Percentiles rank a stretch among this genome's conserved stretches.
Evolutionary conservation across 768 basidiomycete species (phyloP).

Genomic region (Panus rudis): DNA sequence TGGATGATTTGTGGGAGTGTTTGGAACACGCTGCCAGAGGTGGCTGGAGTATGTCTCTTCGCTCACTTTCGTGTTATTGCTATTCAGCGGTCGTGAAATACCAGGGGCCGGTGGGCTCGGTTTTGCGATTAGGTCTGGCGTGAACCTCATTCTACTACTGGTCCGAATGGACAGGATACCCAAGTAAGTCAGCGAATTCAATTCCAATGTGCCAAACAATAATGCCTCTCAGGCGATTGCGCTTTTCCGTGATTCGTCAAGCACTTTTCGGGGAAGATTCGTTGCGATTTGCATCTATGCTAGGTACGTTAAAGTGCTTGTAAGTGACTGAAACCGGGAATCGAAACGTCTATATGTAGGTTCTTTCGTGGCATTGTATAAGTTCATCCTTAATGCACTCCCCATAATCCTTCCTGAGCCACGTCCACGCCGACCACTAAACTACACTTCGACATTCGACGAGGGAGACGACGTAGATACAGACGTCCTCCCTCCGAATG

Average conservation of each 20-base stretch:
- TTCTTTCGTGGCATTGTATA: constrained; percentile 73
- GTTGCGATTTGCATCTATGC: constrained; percentile 80
- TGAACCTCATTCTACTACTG: constrained; percentile 77
- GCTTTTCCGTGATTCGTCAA: constrained; percentile 62
- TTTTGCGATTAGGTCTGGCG: constrained; percentile 72
- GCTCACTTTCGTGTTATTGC: not conserved
- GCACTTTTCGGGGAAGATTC: constrained; percentile 83
- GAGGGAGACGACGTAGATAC: constrained; percentile 10
- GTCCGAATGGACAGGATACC: constrained; percentile 62
- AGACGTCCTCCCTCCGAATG: not conserved
- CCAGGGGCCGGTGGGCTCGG: constrained; percentile 77
- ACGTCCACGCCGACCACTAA: constrained; percentile 25
- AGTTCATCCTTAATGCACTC: constrained; percentile 69
- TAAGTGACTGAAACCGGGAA: not conserved
- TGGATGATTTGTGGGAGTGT: constrained; percentile 58
- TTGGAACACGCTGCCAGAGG: constrained; percentile 65
- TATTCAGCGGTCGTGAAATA: not conserved
- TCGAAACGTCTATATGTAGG: constrained; percentile 31
- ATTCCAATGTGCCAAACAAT: not conserved
- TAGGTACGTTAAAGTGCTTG: constrained; percentile 41
- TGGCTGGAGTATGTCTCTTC: constrained; percentile 53
- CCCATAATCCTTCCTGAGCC: constrained; percentile 58
- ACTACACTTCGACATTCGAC: constrained; percentile 11
- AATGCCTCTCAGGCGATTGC: constrained; percentile 40
- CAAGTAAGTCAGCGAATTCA: constrained; percentile 37